Evolutionary conservation across 306 rosid species (phyloP).

Genomic region (Oemleria cerasiformis): DNA sequence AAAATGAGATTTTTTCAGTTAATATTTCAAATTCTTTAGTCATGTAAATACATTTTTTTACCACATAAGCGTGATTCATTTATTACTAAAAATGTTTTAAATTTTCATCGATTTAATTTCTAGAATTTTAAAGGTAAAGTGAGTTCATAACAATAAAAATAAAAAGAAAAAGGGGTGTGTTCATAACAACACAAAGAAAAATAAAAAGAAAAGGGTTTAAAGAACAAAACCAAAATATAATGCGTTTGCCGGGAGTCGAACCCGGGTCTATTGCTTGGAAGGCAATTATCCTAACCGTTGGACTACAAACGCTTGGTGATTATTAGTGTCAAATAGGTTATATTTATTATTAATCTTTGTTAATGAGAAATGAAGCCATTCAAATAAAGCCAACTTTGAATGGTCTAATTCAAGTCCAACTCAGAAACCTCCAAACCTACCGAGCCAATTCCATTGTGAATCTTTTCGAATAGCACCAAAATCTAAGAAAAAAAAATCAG

Average conservation of each 20-base stretch:
- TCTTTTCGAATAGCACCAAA: background rate
- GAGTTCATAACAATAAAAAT: background rate
- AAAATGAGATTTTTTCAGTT: background rate
- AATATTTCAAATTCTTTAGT: background rate
- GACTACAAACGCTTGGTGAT: constrained; percentile 24
- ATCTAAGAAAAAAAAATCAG: background rate
- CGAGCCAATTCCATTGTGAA: background rate
- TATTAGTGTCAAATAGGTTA: too few relatives aligned
- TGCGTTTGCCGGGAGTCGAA: constrained; percentile 41
- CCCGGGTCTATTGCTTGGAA: constrained; percentile 43
- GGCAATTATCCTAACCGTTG: constrained; percentile 41
- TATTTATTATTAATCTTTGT: too few relatives aligned
- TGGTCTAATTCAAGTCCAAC: too few relatives aligned
- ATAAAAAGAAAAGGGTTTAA: too few relatives aligned
- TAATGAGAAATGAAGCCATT: too few relatives aligned
- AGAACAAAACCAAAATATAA: accelerated
- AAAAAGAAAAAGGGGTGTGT: too few relatives aligned
- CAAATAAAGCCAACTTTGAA: too few relatives aligned
- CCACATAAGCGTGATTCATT: background rate
- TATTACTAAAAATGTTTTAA: background rate
- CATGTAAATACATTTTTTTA: background rate
- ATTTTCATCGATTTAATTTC: background rate
- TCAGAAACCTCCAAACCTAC: background rate
- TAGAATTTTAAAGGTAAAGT: background rate
- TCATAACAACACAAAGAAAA: too few relatives aligned